Conservation (phyloP, 805 yeast species). For the Candida argentea region DNA sequence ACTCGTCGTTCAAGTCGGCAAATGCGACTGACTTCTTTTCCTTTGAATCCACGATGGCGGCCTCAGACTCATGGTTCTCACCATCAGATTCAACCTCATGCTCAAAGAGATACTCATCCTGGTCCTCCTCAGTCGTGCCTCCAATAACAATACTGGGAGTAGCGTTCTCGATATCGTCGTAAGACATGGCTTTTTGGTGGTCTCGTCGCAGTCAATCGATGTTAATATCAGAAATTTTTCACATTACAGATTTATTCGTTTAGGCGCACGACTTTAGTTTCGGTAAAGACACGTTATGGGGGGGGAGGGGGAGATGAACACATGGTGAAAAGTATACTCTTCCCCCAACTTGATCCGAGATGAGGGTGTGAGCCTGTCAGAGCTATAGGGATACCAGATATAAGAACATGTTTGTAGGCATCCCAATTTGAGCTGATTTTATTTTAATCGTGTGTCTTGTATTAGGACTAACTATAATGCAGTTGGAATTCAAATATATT, state of each 20-base stretch:
- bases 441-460: background rate
- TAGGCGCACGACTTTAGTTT: too few relatives aligned
- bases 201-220: too few relatives aligned
- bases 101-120: slow-evolving; percentile 42
- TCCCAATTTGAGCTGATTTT: background rate
- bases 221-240: too few relatives aligned
- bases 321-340: slow-evolving; percentile 1
- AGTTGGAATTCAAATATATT: too few relatives aligned
- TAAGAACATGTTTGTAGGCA: slow-evolving; percentile 1
- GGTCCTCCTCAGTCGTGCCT: slow-evolving; percentile 28
- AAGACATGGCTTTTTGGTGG: too few relatives aligned
- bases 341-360: slow-evolving; percentile 2
- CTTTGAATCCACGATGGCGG: slow-evolving; percentile 24
- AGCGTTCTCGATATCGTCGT: slow-evolving; percentile 72
- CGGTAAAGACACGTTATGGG: too few relatives aligned
- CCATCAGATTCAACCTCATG: slow-evolving; percentile 36
- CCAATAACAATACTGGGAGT: slow-evolving; percentile 79
- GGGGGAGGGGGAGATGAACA: too few relatives aligned
- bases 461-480: background rate
- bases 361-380: slow-evolving; percentile 5
- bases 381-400: slow-evolving; percentile 2
- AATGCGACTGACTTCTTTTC: slow-evolving; percentile 73
- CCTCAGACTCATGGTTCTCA: slow-evolving; percentile 33
- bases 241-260: too few relatives aligned
- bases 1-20: slow-evolving; percentile 56